Evolutionary conservation across 148 eudicot genomes (phyloP).

Genomic region (Rhododendron ferrugineum): DNA sequence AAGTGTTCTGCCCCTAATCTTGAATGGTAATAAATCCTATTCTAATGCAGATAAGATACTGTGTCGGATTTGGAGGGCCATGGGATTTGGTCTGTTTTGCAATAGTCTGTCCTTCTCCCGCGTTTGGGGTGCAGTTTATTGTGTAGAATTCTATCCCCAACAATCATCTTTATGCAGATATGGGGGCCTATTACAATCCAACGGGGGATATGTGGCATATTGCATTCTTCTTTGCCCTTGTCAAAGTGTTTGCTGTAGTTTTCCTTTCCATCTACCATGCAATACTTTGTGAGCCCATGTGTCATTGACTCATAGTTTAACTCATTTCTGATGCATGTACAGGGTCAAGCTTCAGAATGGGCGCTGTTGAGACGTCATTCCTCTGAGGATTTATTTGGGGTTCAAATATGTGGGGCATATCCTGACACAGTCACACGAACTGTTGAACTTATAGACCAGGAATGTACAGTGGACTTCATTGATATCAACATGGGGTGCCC

Average conservation of each 20-base stretch:
- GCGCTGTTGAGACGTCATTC: slow-evolving; percentile 90
- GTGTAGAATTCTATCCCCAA: background rate
- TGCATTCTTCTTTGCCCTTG: background rate
- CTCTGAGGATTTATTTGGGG: slow-evolving; percentile 94
- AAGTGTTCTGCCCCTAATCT: background rate
- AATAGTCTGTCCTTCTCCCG: background rate
- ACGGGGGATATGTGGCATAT: background rate
- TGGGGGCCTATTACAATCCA: background rate
- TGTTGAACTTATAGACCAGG: slow-evolving; percentile 89
- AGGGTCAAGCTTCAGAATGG: slow-evolving; percentile 99
- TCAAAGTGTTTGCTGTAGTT: background rate
- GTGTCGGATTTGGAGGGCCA: background rate
- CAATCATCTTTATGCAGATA: background rate
- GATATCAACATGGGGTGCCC: slow-evolving; percentile 99
- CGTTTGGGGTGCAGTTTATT: background rate
- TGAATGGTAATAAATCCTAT: background rate
- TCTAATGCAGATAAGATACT: background rate
- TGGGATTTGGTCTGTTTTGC: background rate
- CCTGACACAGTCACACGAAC: slow-evolving; percentile 92
- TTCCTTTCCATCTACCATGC: background rate
- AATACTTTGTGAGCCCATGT: background rate
- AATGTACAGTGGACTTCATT: slow-evolving; percentile 87
- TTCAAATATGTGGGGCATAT: slow-evolving; percentile 98
- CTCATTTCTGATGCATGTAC: background rate
- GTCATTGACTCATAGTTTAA: background rate